Evolutionary conservation across 768 basidiomycete genomes (phyloP).

Genomic region (Boletus pseudo-olivaceus): DNA sequence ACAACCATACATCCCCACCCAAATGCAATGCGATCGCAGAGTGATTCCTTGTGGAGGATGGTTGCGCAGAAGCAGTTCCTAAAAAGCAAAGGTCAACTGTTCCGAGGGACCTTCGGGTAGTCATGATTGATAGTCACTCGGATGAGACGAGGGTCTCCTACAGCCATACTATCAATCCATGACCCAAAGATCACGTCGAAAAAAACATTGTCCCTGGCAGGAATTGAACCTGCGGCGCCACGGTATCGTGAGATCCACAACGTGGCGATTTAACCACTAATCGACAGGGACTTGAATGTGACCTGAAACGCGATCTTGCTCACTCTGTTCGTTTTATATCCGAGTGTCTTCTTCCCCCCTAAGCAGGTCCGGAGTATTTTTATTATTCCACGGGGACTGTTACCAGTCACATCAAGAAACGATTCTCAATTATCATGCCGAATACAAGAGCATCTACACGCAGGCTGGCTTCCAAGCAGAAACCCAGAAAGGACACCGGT

Average conservation of each 20-base stretch:
- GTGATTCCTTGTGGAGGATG: slow-evolving; percentile 75
- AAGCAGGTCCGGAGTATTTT: too few relatives aligned
- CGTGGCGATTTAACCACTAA: slow-evolving; percentile 43
- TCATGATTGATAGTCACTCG: slow-evolving; percentile 7
- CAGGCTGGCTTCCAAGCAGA: background rate
- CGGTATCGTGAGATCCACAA: slow-evolving; percentile 36
- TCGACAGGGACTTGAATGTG: slow-evolving; percentile 35
- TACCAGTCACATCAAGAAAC: background rate
- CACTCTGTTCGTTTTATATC: background rate
- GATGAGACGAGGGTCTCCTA: too few relatives aligned
- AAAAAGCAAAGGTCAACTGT: slow-evolving; percentile 66
- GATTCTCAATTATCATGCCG: slow-evolving; percentile 2
- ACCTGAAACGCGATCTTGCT: background rate
- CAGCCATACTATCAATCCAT: too few relatives aligned
- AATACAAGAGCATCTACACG: slow-evolving; percentile 12
- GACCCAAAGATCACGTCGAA: too few relatives aligned
- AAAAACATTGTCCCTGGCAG: slow-evolving; percentile 36
- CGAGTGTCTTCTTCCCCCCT: too few relatives aligned
- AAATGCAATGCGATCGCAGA: slow-evolving; percentile 68
- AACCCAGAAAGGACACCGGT: background rate
- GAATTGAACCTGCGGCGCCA: slow-evolving; percentile 39
- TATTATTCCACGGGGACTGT: too few relatives aligned
- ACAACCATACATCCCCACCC: slow-evolving; percentile 72
- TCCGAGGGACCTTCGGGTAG: slow-evolving; percentile 20
- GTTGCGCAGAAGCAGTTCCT: slow-evolving; percentile 79